Conservation (phyloP, 352 stramenopile species). For the Chrysophaeum taylorii region DNA sequence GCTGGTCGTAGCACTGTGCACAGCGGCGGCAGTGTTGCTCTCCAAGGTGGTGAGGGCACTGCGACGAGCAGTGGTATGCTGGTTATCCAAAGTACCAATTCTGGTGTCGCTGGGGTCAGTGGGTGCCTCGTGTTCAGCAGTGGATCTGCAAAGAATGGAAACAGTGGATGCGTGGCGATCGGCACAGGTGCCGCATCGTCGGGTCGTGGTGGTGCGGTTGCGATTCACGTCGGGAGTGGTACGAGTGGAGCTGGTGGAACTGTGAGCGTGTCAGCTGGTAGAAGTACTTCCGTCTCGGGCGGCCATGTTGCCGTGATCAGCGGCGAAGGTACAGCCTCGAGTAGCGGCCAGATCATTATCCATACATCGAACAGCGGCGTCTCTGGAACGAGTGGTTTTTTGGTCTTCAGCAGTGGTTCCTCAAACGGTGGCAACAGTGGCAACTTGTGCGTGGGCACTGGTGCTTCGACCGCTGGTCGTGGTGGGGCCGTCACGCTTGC, state of each 20-base stretch:
- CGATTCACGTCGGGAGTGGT: neutral
- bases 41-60: neutral
- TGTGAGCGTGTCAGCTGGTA: neutral
- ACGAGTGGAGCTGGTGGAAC: slow-evolving; percentile 21
- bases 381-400: neutral
- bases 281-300: neutral
- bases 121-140: slow-evolving; percentile 26
- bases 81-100: too few species aligned
- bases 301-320: neutral
- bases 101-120: slow-evolving; percentile 25
- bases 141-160: slow-evolving; percentile 21
- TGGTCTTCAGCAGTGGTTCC: slow-evolving; percentile 16
- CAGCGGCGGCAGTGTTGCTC: slow-evolving; percentile 17
- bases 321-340: neutral
- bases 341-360: neutral
- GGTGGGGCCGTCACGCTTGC: slow-evolving; percentile 27
- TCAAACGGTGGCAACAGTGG: slow-evolving; percentile 19
- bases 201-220: slow-evolving; percentile 17
- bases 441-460: slow-evolving; percentile 12
- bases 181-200: neutral
- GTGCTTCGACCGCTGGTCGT: slow-evolving; percentile 11
- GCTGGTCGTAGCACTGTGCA: slow-evolving; percentile 23
- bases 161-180: slow-evolving; percentile 19
- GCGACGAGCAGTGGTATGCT: too few species aligned
- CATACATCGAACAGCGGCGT: neutral